Base-by-base conservation (phyloP, 1,284 basidiomycete genomes). In the Leccinum holopus region DNA sequence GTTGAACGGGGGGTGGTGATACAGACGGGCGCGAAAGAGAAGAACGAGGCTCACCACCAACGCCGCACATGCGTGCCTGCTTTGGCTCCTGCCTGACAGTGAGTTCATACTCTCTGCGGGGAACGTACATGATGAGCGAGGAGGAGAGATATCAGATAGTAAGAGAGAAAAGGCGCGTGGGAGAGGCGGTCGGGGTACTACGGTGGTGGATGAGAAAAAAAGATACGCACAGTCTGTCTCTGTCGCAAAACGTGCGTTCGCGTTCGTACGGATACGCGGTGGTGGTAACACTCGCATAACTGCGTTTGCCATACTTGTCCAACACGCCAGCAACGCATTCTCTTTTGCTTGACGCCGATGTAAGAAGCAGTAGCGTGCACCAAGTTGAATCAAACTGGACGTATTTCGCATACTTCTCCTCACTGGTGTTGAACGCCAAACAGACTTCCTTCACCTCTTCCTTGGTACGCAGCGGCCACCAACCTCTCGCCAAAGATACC, bases 41-140 rank as follows among this genome's bases (percentile, higher is more conserved):
- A 47, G 67, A 72, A 60, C 61, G 86, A 56, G 88, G 87, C 82
- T 25, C 25, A 25, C 25, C 25, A 25, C 25, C 25, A 25, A 94
- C 89, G 56, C 94, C 94, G 70, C 93, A 95, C 92, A 97, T 95
- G 61, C 94, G 83, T 2, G 94, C 93, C 77, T 92, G 90, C 72
- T 94, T 90, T 1, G 94, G 94, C 77, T 97, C 91, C 74, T 96
- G 94, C 54, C 92, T 83, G 61, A 96, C 87, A 37, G 82, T 85
- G 68, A 96, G 84, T 61, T 94, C 87, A 75, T 95, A 96, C 63
- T 90, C 85, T 73, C 93, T 94, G 76, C 9, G 30, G 49, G 10
- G 32, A 55, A 37, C 25, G 5, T 25, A 37, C 55, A 68, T 64
- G 66, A 53, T 56, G 18, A 44, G 57, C 21, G 28, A 39, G n/a